Evolutionary conservation across 805 yeast genomes (phyloP).

Genomic region (Metschnikowia similis): DNA sequence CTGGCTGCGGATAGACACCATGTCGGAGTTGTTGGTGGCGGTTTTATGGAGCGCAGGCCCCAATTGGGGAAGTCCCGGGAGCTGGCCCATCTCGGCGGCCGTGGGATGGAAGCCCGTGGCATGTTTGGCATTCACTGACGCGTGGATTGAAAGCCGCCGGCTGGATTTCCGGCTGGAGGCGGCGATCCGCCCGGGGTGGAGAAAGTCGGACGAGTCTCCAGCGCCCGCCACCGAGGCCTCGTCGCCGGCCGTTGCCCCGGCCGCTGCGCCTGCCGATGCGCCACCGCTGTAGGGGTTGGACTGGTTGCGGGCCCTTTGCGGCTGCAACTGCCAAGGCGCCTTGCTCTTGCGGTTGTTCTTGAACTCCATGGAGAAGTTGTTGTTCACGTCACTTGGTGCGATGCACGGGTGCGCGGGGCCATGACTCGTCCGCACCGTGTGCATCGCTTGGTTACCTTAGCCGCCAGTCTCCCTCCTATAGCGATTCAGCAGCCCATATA

Average conservation of each 20-base stretch:
- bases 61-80: conserved; percentile 16
- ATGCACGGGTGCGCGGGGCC: conserved; percentile 1
- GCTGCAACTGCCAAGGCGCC: conserved; percentile 38
- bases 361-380: conserved; percentile 24
- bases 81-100: conserved; percentile 4
- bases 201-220: conserved; percentile 1
- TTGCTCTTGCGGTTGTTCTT: conserved; percentile 37
- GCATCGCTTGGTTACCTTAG: too few relatives aligned
- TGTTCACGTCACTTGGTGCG: background rate
- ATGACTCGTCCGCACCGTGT: too few relatives aligned
- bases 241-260: background rate
- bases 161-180: conserved; percentile 9
- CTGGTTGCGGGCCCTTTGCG: conserved; percentile 3
- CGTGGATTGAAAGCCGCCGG: conserved; percentile 19
- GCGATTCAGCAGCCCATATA: too few relatives aligned
- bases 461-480: too few relatives aligned
- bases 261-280: background rate
- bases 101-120: conserved; percentile 6
- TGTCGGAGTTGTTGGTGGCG: conserved; percentile 12
- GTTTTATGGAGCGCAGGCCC: conserved; percentile 19
- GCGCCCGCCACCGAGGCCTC: background rate
- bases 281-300: conserved; percentile 12
- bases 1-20: conserved; percentile 10
- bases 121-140: conserved; percentile 13
- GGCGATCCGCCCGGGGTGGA: conserved; percentile 10